Conservation (phyloP, 202 grass and related monocot species). For the Zoysia matrella region DNA sequence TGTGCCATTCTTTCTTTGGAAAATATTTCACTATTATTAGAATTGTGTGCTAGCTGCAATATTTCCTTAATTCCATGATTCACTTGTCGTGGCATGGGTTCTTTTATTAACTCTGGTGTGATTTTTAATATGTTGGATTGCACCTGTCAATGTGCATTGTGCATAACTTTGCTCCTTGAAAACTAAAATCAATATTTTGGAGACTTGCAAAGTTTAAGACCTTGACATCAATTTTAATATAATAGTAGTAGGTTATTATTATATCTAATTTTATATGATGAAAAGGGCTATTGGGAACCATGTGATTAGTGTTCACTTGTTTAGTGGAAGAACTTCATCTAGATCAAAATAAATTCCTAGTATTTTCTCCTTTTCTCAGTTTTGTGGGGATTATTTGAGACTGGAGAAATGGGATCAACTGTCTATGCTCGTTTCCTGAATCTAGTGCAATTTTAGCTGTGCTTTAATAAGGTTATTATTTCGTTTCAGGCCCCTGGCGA, state of each 20-base stretch:
- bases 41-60: too few species aligned
- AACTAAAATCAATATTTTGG: background rate
- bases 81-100: too few species aligned
- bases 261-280: background rate
- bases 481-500: slow-evolving; percentile 36
- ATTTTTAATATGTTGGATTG: slow-evolving; percentile 17
- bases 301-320: slow-evolving; percentile 20
- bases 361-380: background rate
- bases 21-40: too few species aligned
- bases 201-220: slow-evolving; percentile 17
- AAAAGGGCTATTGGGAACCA: slow-evolving; percentile 4
- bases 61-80: too few species aligned
- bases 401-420: background rate
- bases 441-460: slow-evolving; percentile 27
- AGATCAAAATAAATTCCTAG: background rate
- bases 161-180: slow-evolving; percentile 7
- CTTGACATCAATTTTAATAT: slow-evolving; percentile 15
- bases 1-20: too few species aligned
- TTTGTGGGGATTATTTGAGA: background rate
- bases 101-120: too few species aligned
- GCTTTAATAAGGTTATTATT: slow-evolving; percentile 32
- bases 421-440: background rate
- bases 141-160: background rate
- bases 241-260: background rate
- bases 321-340: background rate